Evolutionary conservation across 305 asterid species (phyloP), one percentile per base, ranked within the genome.

Genomic region (Fraxinus albicans): DNA sequence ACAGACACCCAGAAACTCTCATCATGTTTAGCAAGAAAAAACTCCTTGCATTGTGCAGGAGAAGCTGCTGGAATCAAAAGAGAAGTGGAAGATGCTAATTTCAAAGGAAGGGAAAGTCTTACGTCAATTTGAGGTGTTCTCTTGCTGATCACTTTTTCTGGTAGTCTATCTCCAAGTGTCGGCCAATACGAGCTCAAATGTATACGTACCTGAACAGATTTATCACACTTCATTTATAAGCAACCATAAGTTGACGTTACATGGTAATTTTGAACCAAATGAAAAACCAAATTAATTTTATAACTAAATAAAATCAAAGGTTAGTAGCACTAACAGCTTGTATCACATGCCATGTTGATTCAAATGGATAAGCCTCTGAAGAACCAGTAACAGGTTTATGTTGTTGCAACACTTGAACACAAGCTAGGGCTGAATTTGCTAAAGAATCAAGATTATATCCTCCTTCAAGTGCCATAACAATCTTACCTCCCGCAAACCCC

Each of bases 401-500:
- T 76, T 88, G 75, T 58, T 93, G 88, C 90, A 96, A 88, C 23
- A 92, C 97, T 86, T 94, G 88, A 76, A 95, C 88, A 84, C 99
- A 96, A 58, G 98, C 97, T 70, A 87, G 85, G 42, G 89, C 93
- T 36, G 99, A 96, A 85, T 89, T 91, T 82, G 98, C 93, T 75
- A 95, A 80, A 12, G 99, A 93, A 25, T 85, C 89, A 87, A 92
- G 97, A 87, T 93, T 86, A 85, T 96, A 96, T 80, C 99, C 98
- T 78, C 99, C 99, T 91, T 96, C 99, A 69, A 96, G 98, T 81
- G 96, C 98, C 99, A 96, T 88, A 73, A 96, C 94, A 87, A 96
- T 92, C 89, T 91, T 95, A 75, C 98, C 98, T 47, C 88, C 86
- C n/a, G 97, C 97, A 89, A 93, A 92, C 89, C 90, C 90, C 94